Evolutionary conservation across 129 eudicot species (phyloP), one percentile per base, ranked within the genome.

Genomic region (Artemisia tridentata): DNA sequence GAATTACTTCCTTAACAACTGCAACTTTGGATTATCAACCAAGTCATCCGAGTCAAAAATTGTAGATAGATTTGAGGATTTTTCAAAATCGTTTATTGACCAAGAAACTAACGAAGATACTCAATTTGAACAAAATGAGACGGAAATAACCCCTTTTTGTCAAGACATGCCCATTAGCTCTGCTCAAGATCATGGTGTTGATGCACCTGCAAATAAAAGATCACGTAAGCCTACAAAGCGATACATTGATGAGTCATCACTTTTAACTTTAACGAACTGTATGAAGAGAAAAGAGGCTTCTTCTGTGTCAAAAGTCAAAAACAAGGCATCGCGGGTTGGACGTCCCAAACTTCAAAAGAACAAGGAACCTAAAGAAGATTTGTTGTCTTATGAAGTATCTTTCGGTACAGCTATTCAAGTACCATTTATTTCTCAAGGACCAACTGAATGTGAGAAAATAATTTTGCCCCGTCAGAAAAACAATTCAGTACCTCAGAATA

Each of bases 161-260:
- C 65, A 78, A 73, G 85, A 88, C 10, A 67, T 27, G 46, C 63
- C 70, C 41, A 53, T 53, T 52, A 72, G 61, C 27, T 77, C 84
- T 48, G 45, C 72, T 59, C 76, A 70, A 81, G 79, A 63, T 45
- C 67, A 69, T 60, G 38, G 62, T 67, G 67, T 53, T 63, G 80
- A 67, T 74, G 55, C 65, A 31, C 49, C 74, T 20, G 41, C 76
- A 20, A 82, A 78, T 53, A 91, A 83, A 87, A 84, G 97, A 80
- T 70, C 69, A 5, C 87, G 97, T 53, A 88, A 82, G 72, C 97
- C 96, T 56, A 86, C 96, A 19, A 80, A 56, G 49, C 84, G 96
- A 52, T 91, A 84, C 85, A 82, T 88, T 43, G 96, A 86, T 18
- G 96, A 88, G 85, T 83, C 86, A 31, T 58, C 86, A 19, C 61